Conservation (phyloP, 2,329 filamentous ascomycete genomes). For the Berkeleyomyces basicola region DNA sequence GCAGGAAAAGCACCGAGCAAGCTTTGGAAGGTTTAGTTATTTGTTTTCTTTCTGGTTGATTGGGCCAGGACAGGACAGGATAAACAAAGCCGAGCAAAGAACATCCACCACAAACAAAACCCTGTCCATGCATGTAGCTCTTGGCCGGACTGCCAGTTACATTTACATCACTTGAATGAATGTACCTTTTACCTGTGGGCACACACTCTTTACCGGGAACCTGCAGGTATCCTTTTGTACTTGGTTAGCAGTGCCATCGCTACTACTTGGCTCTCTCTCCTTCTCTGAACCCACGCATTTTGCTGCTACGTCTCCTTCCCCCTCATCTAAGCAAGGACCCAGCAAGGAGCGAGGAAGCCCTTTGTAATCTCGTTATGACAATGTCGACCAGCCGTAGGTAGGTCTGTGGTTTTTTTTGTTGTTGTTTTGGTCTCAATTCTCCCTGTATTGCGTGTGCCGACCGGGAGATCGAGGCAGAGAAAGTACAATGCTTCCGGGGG, state of each 20-base stretch:
- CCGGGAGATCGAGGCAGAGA: background rate
- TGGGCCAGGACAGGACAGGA: background rate
- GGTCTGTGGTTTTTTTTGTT: constrained; percentile 1
- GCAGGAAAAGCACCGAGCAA: background rate
- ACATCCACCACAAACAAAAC: background rate
- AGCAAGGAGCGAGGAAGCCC: background rate
- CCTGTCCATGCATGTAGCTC: background rate
- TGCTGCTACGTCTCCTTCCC: background rate
- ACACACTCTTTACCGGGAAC: too few species aligned
- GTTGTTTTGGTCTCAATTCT: background rate
- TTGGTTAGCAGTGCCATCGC: too few species aligned
- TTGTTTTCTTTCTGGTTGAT: background rate
- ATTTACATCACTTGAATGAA: too few species aligned
- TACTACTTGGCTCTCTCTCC: too few species aligned
- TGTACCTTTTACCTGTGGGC: too few species aligned
- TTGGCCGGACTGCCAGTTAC: too few species aligned
- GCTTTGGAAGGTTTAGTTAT: background rate
- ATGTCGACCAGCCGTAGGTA: background rate
- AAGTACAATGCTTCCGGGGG: background rate
- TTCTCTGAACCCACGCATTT: too few species aligned
- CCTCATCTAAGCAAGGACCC: background rate
- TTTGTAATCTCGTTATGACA: background rate
- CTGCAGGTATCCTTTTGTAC: too few species aligned
- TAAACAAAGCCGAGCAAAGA: background rate
- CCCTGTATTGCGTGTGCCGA: background rate